These are phyloP conservation scores for Verticillium zaregamsianum DNA, from an alignment of 2,329 filamentous ascomycete species.

Conservation along the genomic window DNA sequence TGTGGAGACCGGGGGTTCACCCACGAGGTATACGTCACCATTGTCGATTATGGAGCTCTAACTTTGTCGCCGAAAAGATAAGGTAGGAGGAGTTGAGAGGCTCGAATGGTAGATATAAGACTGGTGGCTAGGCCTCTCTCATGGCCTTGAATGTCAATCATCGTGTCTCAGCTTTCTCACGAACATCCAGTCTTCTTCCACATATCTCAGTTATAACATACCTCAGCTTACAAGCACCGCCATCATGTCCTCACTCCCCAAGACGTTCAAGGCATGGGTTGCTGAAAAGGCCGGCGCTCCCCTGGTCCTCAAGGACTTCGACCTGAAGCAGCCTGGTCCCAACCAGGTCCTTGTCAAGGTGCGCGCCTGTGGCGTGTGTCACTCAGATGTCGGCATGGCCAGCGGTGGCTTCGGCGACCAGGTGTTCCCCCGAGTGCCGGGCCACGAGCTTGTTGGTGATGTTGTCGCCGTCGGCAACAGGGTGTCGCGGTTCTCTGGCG, in stretches of 20 bases:
- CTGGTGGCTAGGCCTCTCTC: background rate
- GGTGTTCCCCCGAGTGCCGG: constrained; percentile 57
- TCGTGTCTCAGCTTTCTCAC: too few species aligned
- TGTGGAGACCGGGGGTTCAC: background rate
- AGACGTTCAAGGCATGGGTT: constrained; percentile 64
- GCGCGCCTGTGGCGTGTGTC: constrained; percentile 68
- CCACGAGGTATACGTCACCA: background rate
- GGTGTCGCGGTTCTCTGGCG: constrained; percentile 55
- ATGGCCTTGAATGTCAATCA: too few species aligned
- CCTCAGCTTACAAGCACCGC: background rate
- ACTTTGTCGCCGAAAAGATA: background rate
- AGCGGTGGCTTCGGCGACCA: constrained; percentile 30
- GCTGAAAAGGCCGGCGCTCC: constrained; percentile 48
- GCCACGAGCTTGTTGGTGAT: constrained; percentile 69
- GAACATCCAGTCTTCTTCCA: too few species aligned
- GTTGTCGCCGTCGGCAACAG: constrained; percentile 56
- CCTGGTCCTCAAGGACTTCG: constrained; percentile 54
- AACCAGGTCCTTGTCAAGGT: constrained; percentile 67
- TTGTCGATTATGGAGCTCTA: background rate
- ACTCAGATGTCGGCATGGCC: constrained; percentile 50
- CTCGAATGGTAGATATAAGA: background rate
- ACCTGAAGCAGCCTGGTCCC: constrained; percentile 49
- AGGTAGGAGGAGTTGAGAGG: background rate
- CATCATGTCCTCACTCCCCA: constrained; percentile 43
- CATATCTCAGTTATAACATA: background rate